Evolutionary conservation across 306 rosid genomes (phyloP).

Genomic region (Crotalaria pallida): DNA sequence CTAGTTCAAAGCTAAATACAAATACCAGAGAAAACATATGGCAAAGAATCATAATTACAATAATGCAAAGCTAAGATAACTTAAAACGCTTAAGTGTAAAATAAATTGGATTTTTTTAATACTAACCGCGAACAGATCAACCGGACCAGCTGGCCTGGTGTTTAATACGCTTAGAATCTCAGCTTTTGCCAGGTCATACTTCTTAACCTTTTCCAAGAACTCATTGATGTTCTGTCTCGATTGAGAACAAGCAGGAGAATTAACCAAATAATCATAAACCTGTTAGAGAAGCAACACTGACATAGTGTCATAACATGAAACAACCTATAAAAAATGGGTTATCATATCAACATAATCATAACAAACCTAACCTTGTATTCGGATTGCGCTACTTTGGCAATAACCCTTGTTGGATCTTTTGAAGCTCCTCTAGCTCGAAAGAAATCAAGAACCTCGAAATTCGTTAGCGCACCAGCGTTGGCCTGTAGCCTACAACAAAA

Average conservation of each 20-base stretch:
- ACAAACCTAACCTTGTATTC: constrained; percentile 61
- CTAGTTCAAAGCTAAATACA: background rate
- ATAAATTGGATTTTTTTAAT: background rate
- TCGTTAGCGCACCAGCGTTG: constrained; percentile 56
- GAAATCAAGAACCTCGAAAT: constrained; percentile 70
- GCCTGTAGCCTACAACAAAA: constrained; percentile 43
- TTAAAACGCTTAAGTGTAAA: background rate
- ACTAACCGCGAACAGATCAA: constrained; percentile 51
- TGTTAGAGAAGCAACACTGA: constrained; percentile 14
- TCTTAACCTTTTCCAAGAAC: constrained; percentile 43
- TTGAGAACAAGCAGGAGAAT: constrained; percentile 49
- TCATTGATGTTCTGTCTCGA: constrained; percentile 46
- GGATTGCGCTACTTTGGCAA: constrained; percentile 54
- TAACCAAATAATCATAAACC: constrained; percentile 72
- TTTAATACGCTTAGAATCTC: constrained; percentile 72
- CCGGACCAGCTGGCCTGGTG: constrained; percentile 44
- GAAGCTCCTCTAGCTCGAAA: constrained; percentile 71
- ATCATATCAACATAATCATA: background rate
- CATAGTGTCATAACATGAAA: background rate
- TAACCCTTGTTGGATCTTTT: constrained; percentile 53
- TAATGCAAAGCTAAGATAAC: background rate
- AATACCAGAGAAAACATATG: background rate
- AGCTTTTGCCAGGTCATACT: constrained; percentile 59
- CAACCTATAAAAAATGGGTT: background rate
- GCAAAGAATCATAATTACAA: background rate